phyloP scores from a whole-genome alignment of 169 alveolate species.

The Cardiosporidium cionae region DNA sequence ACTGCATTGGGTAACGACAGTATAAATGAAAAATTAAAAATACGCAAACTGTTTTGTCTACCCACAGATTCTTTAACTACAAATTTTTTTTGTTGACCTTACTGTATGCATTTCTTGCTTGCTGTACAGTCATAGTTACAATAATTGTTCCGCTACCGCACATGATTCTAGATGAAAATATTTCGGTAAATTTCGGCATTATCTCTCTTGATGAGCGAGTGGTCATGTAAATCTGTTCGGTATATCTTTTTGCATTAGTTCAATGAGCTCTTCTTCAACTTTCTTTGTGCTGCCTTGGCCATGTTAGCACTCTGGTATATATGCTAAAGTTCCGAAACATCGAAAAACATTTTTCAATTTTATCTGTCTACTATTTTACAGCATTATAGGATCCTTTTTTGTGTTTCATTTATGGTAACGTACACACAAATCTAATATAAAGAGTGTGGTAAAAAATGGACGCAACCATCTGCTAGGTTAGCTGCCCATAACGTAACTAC shows the following conservation, averaged over 20 bases:
- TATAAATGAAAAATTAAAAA: neutral
- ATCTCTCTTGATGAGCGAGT: neutral
- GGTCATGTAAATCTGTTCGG: neutral
- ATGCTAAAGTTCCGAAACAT: no score
- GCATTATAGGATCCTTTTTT: no score
- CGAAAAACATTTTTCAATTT: no score
- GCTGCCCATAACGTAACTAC: neutral
- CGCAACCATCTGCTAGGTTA: no score
- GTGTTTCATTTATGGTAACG: no score
- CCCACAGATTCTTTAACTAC: neutral
- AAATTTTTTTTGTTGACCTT: neutral
- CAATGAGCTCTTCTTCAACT: no score
- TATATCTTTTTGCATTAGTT: no score
- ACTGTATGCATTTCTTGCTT: neutral
- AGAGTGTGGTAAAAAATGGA: no score
- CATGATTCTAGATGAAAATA: neutral
- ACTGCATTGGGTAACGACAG: constrained; percentile 28
- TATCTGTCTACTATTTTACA: no score
- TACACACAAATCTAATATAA: no score
- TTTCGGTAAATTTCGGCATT: neutral
- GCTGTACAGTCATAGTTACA: neutral
- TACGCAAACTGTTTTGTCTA: neutral
- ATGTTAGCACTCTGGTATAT: no score
- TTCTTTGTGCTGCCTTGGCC: no score
- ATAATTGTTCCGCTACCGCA: neutral